Percentiles rank a stretch among this genome's conserved stretches.
Conservation (phyloP, 2,329 filamentous ascomycete species). For the Ascochyta viciae-villosae region DNA sequence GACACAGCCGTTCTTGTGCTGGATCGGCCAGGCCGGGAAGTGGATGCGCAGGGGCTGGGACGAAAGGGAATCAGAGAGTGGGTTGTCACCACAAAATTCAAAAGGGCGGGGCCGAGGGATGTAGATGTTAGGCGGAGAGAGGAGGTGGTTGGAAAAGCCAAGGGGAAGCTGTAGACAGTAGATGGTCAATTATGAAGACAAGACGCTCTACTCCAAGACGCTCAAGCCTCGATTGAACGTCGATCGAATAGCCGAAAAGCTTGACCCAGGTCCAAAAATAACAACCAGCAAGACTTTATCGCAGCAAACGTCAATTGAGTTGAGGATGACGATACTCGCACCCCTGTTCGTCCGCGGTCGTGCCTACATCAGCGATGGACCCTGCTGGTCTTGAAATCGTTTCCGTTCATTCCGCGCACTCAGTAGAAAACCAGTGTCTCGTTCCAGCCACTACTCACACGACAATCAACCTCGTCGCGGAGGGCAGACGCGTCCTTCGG, state of each 20-base stretch:
- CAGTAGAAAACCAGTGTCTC: neutral
- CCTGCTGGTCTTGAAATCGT: neutral
- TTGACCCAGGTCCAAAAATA: neutral
- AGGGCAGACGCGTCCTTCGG: neutral
- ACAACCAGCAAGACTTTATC: neutral
- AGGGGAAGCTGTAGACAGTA: conserved; percentile 24
- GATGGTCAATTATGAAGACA: neutral
- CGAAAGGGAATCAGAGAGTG: conserved; percentile 61
- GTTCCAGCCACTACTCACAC: neutral
- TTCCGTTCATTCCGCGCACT: neutral
- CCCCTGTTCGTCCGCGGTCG: neutral
- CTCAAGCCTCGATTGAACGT: too few species aligned
- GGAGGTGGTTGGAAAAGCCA: conserved; percentile 52
- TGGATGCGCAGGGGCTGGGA: conserved; percentile 57
- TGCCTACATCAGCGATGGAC: conserved; percentile 12
- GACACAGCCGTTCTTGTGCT: conserved; percentile 61
- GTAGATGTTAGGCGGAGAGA: conserved; percentile 58
- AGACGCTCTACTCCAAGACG: neutral
- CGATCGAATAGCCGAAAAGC: neutral
- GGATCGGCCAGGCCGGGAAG: conserved; percentile 62
- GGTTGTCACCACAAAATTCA: conserved; percentile 64
- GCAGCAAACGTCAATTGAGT: conserved; percentile 7
- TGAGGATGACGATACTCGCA: conserved; percentile 9
- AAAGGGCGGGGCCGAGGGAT: conserved; percentile 62
- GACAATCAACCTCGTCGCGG: neutral